A percentile compares a stretch with the other conserved stretches of the same genome.
Conservation (phyloP, 2,329 filamentous ascomycete genomes). For the Herpotrichia juniperi region DNA sequence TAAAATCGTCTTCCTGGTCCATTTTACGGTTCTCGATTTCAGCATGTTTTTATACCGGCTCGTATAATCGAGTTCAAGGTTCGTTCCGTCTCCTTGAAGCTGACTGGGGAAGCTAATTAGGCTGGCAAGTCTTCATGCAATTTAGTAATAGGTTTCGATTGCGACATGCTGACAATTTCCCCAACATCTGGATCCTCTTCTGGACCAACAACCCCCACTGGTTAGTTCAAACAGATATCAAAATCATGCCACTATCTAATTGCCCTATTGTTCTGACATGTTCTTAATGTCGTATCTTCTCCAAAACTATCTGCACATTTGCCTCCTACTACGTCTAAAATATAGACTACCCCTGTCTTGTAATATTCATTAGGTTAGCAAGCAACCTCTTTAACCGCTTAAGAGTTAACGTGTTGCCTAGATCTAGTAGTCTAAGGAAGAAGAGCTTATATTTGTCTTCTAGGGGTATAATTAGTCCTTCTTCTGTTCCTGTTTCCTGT, state of each 20-base stretch:
- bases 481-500: constrained; percentile 7
- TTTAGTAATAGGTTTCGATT: not conserved
- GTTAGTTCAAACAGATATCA: not conserved
- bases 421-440: constrained; percentile 12
- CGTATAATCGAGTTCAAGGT: too few relatives aligned
- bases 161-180: not conserved
- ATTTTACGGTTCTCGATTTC: too few relatives aligned
- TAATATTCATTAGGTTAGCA: constrained; percentile 18
- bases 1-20: too few relatives aligned
- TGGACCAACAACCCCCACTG: not conserved
- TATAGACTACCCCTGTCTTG: constrained; percentile 15
- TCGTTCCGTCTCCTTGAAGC: too few relatives aligned
- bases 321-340: constrained; percentile 14
- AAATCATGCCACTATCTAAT: too few relatives aligned
- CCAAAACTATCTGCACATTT: not conserved
- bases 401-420: constrained; percentile 15
- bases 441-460: constrained; percentile 21
- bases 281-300: not conserved
- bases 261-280: not conserved
- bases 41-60: too few relatives aligned
- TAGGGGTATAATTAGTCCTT: constrained; percentile 6
- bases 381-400: constrained; percentile 14
- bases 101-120: too few relatives aligned
- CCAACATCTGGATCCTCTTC: not conserved
- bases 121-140: not conserved